Evolutionary conservation across 164 flowering plant genomes (phyloP).

Genomic region (Macadamia tetraphylla): DNA sequence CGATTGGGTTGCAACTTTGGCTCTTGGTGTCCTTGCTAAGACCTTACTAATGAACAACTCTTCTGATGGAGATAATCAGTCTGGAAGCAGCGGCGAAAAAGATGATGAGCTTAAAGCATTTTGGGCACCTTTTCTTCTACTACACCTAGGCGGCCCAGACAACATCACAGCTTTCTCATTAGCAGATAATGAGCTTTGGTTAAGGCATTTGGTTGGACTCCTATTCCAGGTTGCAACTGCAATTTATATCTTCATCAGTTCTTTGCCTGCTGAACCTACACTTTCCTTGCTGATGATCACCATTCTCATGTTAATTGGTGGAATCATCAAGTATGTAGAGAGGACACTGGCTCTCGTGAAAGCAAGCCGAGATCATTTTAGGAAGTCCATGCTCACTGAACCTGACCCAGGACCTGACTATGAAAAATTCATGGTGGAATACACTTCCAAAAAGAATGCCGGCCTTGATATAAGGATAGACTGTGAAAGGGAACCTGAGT

Average conservation of each 20-base stretch:
- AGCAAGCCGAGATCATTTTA: constrained; percentile 23
- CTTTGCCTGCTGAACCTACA: background rate
- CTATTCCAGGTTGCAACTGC: no score
- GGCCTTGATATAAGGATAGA: constrained; percentile 9
- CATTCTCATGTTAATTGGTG: constrained; percentile 27
- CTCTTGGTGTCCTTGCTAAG: background rate
- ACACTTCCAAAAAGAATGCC: constrained; percentile 16
- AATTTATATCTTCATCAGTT: background rate
- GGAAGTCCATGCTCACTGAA: constrained; percentile 18
- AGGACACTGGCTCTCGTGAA: constrained; percentile 8
- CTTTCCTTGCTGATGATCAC: constrained; percentile 19
- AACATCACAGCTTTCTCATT: no score
- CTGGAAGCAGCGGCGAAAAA: background rate
- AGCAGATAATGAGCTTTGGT: no score
- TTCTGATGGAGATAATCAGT: background rate
- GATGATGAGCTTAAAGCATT: background rate
- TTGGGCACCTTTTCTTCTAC: no score
- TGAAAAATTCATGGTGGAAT: constrained; percentile 34
- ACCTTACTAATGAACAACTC: background rate
- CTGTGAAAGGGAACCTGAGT: background rate
- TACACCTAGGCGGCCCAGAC: no score
- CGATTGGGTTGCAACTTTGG: background rate
- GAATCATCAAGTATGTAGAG: constrained; percentile 26
- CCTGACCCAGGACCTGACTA: constrained; percentile 33
- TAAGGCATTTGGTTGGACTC: no score